Conservation (phyloP, 495 filamentous ascomycete genomes). For the Annulohypoxylon moriforme region DNA sequence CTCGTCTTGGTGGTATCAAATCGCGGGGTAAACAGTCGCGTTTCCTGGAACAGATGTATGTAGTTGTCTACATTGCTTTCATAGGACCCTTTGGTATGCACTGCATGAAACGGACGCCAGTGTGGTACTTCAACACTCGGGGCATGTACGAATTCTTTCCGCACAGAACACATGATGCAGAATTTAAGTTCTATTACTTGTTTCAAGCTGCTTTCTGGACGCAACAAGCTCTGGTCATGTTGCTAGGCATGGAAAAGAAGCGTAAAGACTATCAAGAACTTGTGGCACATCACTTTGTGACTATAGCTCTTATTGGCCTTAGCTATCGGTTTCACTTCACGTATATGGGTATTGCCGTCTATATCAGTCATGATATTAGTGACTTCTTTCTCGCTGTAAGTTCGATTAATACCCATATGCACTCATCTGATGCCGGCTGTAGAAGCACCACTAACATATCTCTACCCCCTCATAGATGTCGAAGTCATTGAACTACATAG, state of each 20-base stretch:
- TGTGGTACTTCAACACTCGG: constrained; percentile 95
- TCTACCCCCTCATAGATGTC: constrained; percentile 70
- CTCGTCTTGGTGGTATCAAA: constrained; percentile 73
- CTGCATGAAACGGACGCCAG: constrained; percentile 86
- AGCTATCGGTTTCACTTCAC: constrained; percentile 98
- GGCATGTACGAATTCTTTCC: constrained; percentile 94
- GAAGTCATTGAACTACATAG: constrained; percentile 91
- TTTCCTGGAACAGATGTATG: constrained; percentile 98
- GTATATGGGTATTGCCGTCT: constrained; percentile 93
- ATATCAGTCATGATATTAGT: constrained; percentile 92
- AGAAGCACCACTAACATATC: constrained; percentile 7
- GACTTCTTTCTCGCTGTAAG: constrained; percentile 96
- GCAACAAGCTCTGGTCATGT: constrained; percentile 91
- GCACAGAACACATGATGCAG: constrained; percentile 79
- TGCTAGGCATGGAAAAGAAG: constrained; percentile 90
- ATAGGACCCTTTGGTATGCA: constrained; percentile 88
- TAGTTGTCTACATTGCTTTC: constrained; percentile 86
- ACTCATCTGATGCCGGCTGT: neutral
- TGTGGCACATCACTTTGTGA: constrained; percentile 90
- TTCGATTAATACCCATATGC: constrained; percentile 21
- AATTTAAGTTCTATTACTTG: constrained; percentile 95
- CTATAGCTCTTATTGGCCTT: constrained; percentile 80
- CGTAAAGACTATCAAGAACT: constrained; percentile 96
- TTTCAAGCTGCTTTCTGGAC: constrained; percentile 95
- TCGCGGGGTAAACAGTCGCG: constrained; percentile 81